Conservation (phyloP, 805 yeast genomes). For the Brettanomyces bruxellensis region DNA sequence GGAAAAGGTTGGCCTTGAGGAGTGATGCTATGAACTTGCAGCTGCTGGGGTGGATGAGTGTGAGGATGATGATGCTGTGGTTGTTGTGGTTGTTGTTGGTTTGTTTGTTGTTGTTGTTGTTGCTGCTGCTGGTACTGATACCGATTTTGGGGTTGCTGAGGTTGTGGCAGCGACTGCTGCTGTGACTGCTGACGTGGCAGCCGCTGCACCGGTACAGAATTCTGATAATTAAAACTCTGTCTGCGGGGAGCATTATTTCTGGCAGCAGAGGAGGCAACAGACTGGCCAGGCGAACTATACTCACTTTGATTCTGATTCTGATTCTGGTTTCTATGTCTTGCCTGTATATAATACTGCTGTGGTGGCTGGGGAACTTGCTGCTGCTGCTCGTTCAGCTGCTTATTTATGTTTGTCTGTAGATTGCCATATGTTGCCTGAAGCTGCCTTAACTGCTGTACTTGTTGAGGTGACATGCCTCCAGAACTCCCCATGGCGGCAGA, state of each 20-base stretch:
- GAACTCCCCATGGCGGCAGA: conserved; percentile 18
- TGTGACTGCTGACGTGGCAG: conserved; percentile 5
- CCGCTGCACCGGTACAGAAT: conserved; percentile 5
- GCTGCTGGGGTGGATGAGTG: conserved; percentile 12
- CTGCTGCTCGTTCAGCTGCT: conserved; percentile 15
- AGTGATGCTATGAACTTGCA: conserved; percentile 9
- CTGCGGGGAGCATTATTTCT: too few species aligned
- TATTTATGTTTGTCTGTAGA: conserved; percentile 16
- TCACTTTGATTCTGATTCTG: too few species aligned
- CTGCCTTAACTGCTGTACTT: conserved; percentile 15
- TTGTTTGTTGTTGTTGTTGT: conserved; percentile 3
- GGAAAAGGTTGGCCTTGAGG: too few species aligned
- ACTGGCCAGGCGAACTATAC: too few species aligned
- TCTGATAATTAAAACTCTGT: too few species aligned
- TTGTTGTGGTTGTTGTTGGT: neutral
- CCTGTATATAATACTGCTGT: neutral
- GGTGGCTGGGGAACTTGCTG: neutral
- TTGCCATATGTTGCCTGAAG: conserved; percentile 23
- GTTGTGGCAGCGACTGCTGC: conserved; percentile 5
- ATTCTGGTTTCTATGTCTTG: neutral
- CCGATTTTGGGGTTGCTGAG: conserved; percentile 3
- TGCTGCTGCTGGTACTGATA: conserved; percentile 10
- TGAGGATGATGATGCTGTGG: conserved; percentile 3
- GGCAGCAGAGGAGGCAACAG: too few species aligned
- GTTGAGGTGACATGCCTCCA: conserved; percentile 14